Evolutionary conservation across 2,329 filamentous ascomycete species (phyloP).

Genomic region (Fusarium buharicum): DNA sequence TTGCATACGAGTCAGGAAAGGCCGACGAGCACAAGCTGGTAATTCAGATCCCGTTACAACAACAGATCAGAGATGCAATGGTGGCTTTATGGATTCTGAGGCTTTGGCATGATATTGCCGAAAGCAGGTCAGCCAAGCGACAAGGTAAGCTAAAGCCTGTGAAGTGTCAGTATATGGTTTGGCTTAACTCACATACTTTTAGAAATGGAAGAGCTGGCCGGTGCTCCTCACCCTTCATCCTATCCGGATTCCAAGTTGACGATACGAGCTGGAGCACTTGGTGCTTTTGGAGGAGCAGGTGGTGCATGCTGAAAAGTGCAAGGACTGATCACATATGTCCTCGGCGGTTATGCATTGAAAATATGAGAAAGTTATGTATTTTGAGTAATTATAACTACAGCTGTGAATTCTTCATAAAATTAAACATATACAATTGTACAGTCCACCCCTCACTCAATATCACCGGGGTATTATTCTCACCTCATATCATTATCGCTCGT

Average conservation of each 20-base stretch:
- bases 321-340: no score
- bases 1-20: constrained; percentile 7
- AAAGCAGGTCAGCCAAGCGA: neutral
- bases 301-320: neutral
- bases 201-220: neutral
- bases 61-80: constrained; percentile 6
- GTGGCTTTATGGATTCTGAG: constrained; percentile 27
- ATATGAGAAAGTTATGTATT: neutral
- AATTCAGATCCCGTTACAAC: neutral
- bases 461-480: neutral
- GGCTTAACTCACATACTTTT: neutral
- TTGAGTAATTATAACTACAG: neutral
- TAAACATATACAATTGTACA: neutral
- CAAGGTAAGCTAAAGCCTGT: neutral
- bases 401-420: neutral
- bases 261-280: neutral
- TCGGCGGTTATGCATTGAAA: neutral
- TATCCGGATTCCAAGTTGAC: neutral
- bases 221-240: accelerated
- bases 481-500: constrained; percentile 12
- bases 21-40: neutral
- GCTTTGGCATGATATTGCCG: constrained; percentile 21
- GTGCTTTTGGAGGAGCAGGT: neutral
- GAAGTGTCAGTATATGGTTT: accelerated
- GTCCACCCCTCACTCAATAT: neutral